These are phyloP conservation scores for Candida xyloterini DNA, from an alignment of 805 yeast genomes.

Conservation along the genomic window DNA sequence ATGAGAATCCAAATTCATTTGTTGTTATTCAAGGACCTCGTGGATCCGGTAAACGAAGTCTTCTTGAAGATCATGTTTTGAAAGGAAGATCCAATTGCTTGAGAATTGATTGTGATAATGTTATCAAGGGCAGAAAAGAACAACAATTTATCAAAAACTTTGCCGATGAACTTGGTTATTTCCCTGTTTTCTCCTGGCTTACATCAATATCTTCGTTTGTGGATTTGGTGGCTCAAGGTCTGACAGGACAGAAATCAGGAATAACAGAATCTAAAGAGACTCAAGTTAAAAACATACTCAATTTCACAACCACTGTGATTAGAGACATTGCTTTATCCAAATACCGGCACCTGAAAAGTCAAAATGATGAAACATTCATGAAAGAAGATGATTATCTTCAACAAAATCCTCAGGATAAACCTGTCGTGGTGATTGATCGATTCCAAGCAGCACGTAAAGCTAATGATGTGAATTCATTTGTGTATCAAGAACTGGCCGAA, in stretches of 20 bases:
- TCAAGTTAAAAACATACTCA: slow-evolving; percentile 77
- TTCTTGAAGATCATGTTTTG: slow-evolving; percentile 68
- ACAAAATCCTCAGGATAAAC: slow-evolving; percentile 80
- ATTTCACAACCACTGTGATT: slow-evolving; percentile 69
- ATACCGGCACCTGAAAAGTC: slow-evolving; percentile 31
- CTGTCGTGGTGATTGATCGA: slow-evolving; percentile 80
- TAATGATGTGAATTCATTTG: slow-evolving; percentile 55
- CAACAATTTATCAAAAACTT: slow-evolving; percentile 61
- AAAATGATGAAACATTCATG: slow-evolving; percentile 22
- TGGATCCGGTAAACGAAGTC: slow-evolving; percentile 89
- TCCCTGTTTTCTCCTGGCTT: slow-evolving; percentile 92
- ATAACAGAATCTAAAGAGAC: slow-evolving; percentile 78
- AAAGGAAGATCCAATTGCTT: slow-evolving; percentile 59
- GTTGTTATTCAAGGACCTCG: slow-evolving; percentile 89
- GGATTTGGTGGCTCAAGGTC: slow-evolving; percentile 83
- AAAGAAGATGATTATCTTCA: slow-evolving; percentile 82
- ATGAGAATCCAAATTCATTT: slow-evolving; percentile 87
- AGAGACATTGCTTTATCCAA: slow-evolving; percentile 56
- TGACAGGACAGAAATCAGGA: slow-evolving; percentile 93
- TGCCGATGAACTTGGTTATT: slow-evolving; percentile 81
- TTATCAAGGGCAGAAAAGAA: slow-evolving; percentile 74
- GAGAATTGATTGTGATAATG: slow-evolving; percentile 72
- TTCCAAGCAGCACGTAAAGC: slow-evolving; percentile 56
- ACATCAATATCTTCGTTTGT: slow-evolving; percentile 72
- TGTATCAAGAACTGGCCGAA: slow-evolving; percentile 73